A percentile compares a stretch with the other conserved stretches of the same genome.
phyloP scores from a whole-genome alignment of 208 protist species.

The Strigomonas galati region DNA sequence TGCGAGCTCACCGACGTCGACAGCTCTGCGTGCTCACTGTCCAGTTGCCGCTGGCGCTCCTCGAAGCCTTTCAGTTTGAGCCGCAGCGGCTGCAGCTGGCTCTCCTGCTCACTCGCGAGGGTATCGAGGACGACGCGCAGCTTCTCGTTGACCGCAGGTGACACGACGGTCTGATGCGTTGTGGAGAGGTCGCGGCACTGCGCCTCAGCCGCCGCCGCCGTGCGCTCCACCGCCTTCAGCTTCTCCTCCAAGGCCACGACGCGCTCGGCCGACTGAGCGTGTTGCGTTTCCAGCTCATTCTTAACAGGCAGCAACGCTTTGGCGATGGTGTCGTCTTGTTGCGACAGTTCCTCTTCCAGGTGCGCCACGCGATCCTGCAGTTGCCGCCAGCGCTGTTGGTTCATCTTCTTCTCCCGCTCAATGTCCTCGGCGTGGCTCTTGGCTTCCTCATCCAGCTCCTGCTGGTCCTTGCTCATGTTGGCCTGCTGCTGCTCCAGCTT shows the following conservation, averaged over 20 bases:
- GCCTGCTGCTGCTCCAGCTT: constrained; percentile 27
- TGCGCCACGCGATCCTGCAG: constrained; percentile 9
- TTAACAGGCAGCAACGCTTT: neutral
- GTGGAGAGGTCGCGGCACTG: neutral
- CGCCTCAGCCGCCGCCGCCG: neutral
- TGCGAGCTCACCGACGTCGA: neutral
- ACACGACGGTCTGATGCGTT: neutral
- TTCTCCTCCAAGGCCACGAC: constrained; percentile 16
- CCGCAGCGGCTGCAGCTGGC: constrained; percentile 15
- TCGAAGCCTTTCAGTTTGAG: constrained; percentile 15
- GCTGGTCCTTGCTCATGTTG: constrained; percentile 17
- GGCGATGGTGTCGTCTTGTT: neutral
- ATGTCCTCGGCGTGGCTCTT: neutral
- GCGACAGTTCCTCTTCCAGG: constrained; percentile 10
- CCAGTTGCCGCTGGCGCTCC: constrained; percentile 8
- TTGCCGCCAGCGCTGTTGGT: neutral
- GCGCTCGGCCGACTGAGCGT: neutral
- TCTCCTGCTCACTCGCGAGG: constrained; percentile 5
- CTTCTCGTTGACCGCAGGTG: neutral
- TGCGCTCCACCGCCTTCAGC: constrained; percentile 14
- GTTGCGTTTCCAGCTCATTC: neutral
- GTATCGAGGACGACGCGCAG: neutral
- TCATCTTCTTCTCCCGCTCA: neutral
- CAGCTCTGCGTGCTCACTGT: constrained; percentile 7
- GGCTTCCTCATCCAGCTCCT: neutral